Conservation (phyloP, 805 yeast species). For the Cyberlindnera amylophila region DNA sequence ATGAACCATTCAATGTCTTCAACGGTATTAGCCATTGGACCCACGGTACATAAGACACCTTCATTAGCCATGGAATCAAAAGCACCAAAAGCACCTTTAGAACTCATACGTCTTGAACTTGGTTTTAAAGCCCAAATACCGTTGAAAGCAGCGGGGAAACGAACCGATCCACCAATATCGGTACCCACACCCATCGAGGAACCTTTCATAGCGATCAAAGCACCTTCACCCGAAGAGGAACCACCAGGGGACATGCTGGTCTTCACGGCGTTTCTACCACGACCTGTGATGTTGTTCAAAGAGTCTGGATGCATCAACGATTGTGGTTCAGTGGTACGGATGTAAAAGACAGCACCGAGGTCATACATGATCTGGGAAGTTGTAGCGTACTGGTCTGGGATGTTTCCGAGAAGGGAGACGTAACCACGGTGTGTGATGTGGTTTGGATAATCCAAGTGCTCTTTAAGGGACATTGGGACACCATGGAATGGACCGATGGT, state of each 20-base stretch:
- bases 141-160: conserved; percentile 63
- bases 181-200: conserved; percentile 61
- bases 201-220: conserved; percentile 52
- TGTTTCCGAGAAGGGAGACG: conserved; percentile 34
- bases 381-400: conserved; percentile 38
- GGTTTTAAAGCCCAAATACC: conserved; percentile 61
- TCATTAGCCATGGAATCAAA: conserved; percentile 34
- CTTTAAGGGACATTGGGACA: conserved; percentile 64
- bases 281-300: conserved; percentile 52
- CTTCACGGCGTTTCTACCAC: conserved; percentile 55
- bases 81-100: conserved; percentile 24
- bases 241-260: conserved; percentile 65
- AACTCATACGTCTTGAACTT: conserved; percentile 47
- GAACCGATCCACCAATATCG: conserved; percentile 68
- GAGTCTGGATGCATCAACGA: conserved; percentile 66
- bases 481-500: conserved; percentile 70
- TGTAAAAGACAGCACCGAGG: conserved; percentile 49
- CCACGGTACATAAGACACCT: conserved; percentile 59
- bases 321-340: conserved; percentile 66
- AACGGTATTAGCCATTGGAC: conserved; percentile 60
- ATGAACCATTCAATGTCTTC: conserved; percentile 67
- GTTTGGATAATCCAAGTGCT: conserved; percentile 52
- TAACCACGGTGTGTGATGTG: conserved; percentile 55
- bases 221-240: conserved; percentile 69
- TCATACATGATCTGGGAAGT: conserved; percentile 36